These are phyloP conservation scores for Crucihimalaya himalaica DNA, from an alignment of 345 rosid genomes.

Conservation along the genomic window DNA sequence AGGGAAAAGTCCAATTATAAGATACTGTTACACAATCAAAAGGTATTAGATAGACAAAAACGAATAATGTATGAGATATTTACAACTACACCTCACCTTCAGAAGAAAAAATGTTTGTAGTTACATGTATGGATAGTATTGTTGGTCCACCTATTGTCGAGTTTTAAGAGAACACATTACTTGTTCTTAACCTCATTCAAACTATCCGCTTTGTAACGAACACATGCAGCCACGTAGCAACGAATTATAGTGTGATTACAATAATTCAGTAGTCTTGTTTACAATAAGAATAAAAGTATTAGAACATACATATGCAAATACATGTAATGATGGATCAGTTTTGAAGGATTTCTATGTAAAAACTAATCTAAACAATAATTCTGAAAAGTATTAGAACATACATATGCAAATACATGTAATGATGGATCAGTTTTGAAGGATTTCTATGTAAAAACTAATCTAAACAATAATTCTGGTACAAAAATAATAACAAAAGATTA, in stretches of 20 bases:
- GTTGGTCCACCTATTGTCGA: slow-evolving; percentile 23
- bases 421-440: slow-evolving; percentile 5
- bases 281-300: neutral
- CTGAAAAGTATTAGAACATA: neutral
- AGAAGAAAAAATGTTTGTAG: neutral
- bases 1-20: neutral
- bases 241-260: neutral
- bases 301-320: neutral
- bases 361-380: neutral
- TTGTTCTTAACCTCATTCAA: slow-evolving; percentile 19
- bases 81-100: neutral
- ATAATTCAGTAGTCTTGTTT: neutral
- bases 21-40: too few species aligned
- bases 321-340: slow-evolving; percentile 1
- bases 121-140: neutral
- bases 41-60: neutral
- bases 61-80: neutral
- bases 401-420: neutral
- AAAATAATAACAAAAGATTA: neutral
- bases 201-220: slow-evolving; percentile 11
- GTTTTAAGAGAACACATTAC: slow-evolving; percentile 15
- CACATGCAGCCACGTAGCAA: slow-evolving; percentile 19
- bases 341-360: slow-evolving; percentile 5
- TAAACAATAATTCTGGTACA: slow-evolving; percentile 1
- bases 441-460: neutral